Percentiles rank a stretch among this genome's conserved stretches.
phyloP scores from a whole-genome alignment of 306 rosid species.

The Canavalia ensiformis region DNA sequence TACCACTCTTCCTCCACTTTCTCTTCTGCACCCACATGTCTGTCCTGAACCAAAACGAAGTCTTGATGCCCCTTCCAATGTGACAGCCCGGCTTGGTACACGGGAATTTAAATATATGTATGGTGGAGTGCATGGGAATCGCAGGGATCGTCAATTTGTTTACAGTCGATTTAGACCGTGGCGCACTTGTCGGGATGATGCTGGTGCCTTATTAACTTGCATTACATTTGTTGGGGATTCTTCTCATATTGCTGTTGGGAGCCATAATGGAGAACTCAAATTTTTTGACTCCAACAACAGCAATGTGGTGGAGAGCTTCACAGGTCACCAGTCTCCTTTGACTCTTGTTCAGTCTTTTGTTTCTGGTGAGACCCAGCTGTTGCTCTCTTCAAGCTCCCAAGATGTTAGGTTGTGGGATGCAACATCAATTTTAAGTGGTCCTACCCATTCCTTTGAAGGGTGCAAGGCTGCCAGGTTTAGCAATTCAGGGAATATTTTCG shows the following conservation, averaged over 20 bases:
- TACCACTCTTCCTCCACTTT: slow-evolving; percentile 97
- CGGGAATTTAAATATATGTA: slow-evolving; percentile 80
- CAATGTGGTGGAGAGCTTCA: slow-evolving; percentile 79
- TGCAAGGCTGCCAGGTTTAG: slow-evolving; percentile 97
- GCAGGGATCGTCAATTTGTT: slow-evolving; percentile 95
- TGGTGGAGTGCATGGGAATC: slow-evolving; percentile 95
- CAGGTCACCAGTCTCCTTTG: slow-evolving; percentile 88
- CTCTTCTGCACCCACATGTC: slow-evolving; percentile 90
- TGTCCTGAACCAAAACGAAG: slow-evolving; percentile 97
- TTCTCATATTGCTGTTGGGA: slow-evolving; percentile 87
- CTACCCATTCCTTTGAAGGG: slow-evolving; percentile 85
- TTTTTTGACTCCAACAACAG: slow-evolving; percentile 80
- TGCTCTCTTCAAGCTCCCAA: slow-evolving; percentile 91
- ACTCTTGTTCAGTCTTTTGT: slow-evolving; percentile 80
- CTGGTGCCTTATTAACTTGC: slow-evolving; percentile 86
- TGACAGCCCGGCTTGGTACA: slow-evolving; percentile 92
- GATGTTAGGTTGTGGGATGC: slow-evolving; percentile 95
- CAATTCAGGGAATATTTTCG: slow-evolving; percentile 79
- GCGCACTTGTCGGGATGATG: slow-evolving; percentile 94
- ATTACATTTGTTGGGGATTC: slow-evolving; percentile 88
- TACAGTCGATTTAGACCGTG: slow-evolving; percentile 97
- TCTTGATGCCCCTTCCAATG: slow-evolving; percentile 93
- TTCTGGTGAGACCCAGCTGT: slow-evolving; percentile 76
- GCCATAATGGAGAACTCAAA: slow-evolving; percentile 91
- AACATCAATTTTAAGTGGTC: slow-evolving; percentile 76